Percentiles rank a stretch among this genome's conserved stretches.
Conservation (phyloP, 73 alveolate genomes). For the Tetrahymena elliotti region DNA sequence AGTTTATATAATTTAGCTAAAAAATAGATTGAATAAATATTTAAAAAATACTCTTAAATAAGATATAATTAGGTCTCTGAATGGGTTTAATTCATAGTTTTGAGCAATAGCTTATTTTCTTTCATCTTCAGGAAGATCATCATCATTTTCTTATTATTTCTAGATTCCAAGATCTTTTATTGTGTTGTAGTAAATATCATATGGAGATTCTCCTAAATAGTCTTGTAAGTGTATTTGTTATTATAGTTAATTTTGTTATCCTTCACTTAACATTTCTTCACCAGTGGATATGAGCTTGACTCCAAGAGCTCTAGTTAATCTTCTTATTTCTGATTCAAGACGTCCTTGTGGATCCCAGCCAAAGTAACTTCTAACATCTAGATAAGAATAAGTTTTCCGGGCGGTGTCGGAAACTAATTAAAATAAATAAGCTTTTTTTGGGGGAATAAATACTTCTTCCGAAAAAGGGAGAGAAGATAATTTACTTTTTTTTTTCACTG, state of each 20-base stretch:
- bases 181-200: not conserved
- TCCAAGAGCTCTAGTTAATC: not conserved
- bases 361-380: not conserved
- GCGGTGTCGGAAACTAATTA: conserved; percentile 1
- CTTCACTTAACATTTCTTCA: not conserved
- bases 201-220: not conserved
- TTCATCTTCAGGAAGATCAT: not conserved
- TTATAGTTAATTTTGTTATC: not conserved
- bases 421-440: not conserved
- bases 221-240: not conserved
- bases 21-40: not conserved
- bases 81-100: not conserved
- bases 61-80: not conserved
- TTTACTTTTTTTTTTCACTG: not conserved
- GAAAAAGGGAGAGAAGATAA: not conserved
- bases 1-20: not conserved
- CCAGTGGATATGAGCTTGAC: not conserved
- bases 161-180: not conserved
- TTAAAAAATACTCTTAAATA: not conserved
- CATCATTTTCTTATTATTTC: not conserved
- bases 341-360: conserved; percentile 3
- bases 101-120: not conserved
- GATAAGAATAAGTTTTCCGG: conserved; percentile 1
- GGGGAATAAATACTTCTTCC: not conserved
- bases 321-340: not conserved